Percentiles rank a stretch among this genome's conserved stretches.
phyloP scores from a whole-genome alignment of 2,329 filamentous ascomycete species.

The Monosporascus sp. region DNA sequence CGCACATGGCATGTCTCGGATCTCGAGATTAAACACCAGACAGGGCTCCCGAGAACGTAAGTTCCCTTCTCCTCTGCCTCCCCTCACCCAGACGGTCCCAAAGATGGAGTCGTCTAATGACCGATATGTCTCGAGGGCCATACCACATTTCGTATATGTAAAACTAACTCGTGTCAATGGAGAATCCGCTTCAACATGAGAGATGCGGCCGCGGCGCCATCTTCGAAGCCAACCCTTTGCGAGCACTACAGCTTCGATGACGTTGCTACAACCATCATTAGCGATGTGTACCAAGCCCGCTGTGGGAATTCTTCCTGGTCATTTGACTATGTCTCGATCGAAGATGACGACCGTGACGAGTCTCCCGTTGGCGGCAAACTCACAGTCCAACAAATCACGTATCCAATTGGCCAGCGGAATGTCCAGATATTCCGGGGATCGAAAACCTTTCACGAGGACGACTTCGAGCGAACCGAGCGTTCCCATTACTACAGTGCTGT shows the following conservation, averaged over 20 bases:
- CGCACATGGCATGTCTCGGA: not conserved
- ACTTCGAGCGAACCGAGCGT: not conserved
- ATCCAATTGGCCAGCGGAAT: not conserved
- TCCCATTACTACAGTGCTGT: not conserved
- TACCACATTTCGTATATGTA: not conserved
- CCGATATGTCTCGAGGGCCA: not conserved
- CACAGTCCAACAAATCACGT: not conserved
- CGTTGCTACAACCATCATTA: not conserved
- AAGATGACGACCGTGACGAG: not conserved
- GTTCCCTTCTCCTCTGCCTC: not conserved
- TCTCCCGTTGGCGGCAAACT: not conserved
- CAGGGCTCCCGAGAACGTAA: not conserved
- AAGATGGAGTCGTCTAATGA: not conserved
- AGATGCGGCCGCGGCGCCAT: not conserved
- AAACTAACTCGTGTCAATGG: not conserved
- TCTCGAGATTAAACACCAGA: not conserved
- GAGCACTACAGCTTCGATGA: not conserved
- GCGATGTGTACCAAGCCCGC: not conserved
- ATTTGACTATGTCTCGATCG: not conserved
- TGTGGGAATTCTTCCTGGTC: not conserved
- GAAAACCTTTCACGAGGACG: not conserved
- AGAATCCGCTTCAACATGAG: not conserved
- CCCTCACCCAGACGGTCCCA: not conserved
- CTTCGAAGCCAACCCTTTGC: not conserved
- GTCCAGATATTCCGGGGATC: not conserved